These are phyloP conservation scores for Suillus weaverae DNA, from an alignment of 768 basidiomycete species.

Conservation along the genomic window DNA sequence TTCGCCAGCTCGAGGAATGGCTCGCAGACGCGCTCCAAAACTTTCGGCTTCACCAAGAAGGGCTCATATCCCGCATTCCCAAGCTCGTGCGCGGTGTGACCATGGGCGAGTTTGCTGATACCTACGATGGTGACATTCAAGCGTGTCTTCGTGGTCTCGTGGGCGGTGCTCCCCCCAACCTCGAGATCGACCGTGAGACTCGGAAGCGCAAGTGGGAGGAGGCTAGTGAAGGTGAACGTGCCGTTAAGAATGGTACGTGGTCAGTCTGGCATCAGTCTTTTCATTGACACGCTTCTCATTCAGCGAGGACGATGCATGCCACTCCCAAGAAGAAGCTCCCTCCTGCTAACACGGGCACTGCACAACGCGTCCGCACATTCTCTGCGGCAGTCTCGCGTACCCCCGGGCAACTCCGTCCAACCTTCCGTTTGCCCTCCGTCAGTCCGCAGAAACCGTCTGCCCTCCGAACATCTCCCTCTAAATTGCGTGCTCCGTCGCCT, in stretches of 20 bases:
- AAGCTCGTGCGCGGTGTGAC: conserved; percentile 70
- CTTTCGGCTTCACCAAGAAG: conserved; percentile 74
- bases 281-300: conserved; percentile 6
- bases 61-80: conserved; percentile 70
- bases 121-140: conserved; percentile 76
- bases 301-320: conserved; percentile 46
- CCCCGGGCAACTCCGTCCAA: conserved; percentile 19
- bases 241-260: conserved; percentile 58
- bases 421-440: conserved; percentile 32
- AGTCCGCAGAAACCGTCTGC: conserved; percentile 36
- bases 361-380: conserved; percentile 46
- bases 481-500: conserved; percentile 52
- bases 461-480: conserved; percentile 25
- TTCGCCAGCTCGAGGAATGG: conserved; percentile 73
- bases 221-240: conserved; percentile 42
- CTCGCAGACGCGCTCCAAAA: conserved; percentile 71
- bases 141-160: conserved; percentile 66
- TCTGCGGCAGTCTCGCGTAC: conserved; percentile 16
- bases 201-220: conserved; percentile 78
- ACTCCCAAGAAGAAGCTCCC: conserved; percentile 55
- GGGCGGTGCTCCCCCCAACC: conserved; percentile 39
- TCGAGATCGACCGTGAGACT: conserved; percentile 64
- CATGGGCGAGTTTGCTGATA: conserved; percentile 76
- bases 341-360: conserved; percentile 53
- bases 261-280: not conserved